Evolutionary conservation across 1,284 basidiomycete genomes (phyloP).

Genomic region (Ustilago xerochloae): DNA sequence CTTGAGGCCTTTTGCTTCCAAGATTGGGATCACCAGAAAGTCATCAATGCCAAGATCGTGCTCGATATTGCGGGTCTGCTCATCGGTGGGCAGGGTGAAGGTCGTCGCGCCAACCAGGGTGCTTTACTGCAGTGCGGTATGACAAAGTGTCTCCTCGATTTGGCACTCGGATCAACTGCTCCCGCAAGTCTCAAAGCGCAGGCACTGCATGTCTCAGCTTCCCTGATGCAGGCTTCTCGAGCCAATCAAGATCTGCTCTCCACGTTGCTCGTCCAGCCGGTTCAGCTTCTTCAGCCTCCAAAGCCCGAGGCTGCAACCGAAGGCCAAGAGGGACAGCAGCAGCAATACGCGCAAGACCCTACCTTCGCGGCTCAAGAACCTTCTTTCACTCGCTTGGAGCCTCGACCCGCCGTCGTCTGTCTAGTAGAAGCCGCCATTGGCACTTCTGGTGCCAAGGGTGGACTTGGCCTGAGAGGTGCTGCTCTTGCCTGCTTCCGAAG

Average conservation of each 20-base stretch:
- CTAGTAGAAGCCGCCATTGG: slow-evolving; percentile 54
- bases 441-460: slow-evolving; percentile 50
- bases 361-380: slow-evolving; percentile 6
- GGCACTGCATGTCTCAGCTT: slow-evolving; percentile 78
- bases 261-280: slow-evolving; percentile 51
- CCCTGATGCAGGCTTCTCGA: slow-evolving; percentile 55
- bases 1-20: slow-evolving; percentile 95
- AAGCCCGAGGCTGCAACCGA: slow-evolving; percentile 3
- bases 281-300: slow-evolving; percentile 26
- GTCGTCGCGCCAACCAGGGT: slow-evolving; percentile 72
- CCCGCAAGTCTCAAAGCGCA: slow-evolving; percentile 80
- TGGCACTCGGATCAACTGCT: slow-evolving; percentile 89
- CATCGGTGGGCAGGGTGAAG: slow-evolving; percentile 70
- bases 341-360: slow-evolving; percentile 7
- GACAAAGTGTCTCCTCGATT: slow-evolving; percentile 84
- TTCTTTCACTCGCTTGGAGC: slow-evolving; percentile 37
- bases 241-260: slow-evolving; percentile 72
- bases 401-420: slow-evolving; percentile 44
- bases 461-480: slow-evolving; percentile 53
- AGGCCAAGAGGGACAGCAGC: slow-evolving; percentile 4
- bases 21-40: slow-evolving; percentile 93
- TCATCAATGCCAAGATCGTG: slow-evolving; percentile 80
- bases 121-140: slow-evolving; percentile 74
- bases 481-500: slow-evolving; percentile 61
- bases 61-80: slow-evolving; percentile 80